Percentiles rank a stretch among this genome's conserved stretches.
phyloP scores from a whole-genome alignment of 257 asterid genomes.

The Gardenia jasminoides region DNA sequence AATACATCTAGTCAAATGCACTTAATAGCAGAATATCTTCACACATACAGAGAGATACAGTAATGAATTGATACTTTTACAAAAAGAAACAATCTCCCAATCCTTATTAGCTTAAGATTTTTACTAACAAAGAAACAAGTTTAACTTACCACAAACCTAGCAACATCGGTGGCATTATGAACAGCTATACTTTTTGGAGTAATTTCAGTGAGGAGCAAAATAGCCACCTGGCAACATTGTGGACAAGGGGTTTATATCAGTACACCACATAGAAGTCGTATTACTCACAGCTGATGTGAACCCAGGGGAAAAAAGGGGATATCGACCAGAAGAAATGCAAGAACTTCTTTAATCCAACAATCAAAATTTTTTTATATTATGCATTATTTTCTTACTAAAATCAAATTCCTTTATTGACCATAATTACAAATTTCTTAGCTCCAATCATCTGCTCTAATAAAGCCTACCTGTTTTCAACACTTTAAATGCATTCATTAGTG shows the following conservation, averaged over 20 bases:
- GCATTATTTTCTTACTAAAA: neutral
- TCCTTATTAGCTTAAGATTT: neutral
- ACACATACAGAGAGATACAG: neutral
- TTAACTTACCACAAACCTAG: conserved; percentile 91
- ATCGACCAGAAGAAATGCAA: neutral
- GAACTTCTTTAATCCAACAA: neutral
- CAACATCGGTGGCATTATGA: conserved; percentile 97
- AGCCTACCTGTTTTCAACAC: neutral
- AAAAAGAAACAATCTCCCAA: neutral
- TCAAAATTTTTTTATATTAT: neutral
- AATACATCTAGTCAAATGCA: conserved; percentile 28
- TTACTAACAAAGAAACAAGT: conserved; percentile 16
- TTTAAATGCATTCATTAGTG: neutral
- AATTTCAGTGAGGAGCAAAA: conserved; percentile 96
- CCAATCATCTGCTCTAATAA: neutral
- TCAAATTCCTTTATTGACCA: neutral
- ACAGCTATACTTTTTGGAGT: conserved; percentile 99
- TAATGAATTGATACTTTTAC: neutral
- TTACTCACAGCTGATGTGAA: neutral
- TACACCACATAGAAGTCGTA: conserved; percentile 12
- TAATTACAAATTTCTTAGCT: neutral
- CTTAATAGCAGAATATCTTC: conserved; percentile 9
- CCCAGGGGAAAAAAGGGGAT: neutral
- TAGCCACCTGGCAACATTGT: conserved; percentile 60
- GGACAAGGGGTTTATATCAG: conserved; percentile 19